Evolutionary conservation across 495 filamentous ascomycete species (phyloP).

Genomic region (Schizothecium vesticola): DNA sequence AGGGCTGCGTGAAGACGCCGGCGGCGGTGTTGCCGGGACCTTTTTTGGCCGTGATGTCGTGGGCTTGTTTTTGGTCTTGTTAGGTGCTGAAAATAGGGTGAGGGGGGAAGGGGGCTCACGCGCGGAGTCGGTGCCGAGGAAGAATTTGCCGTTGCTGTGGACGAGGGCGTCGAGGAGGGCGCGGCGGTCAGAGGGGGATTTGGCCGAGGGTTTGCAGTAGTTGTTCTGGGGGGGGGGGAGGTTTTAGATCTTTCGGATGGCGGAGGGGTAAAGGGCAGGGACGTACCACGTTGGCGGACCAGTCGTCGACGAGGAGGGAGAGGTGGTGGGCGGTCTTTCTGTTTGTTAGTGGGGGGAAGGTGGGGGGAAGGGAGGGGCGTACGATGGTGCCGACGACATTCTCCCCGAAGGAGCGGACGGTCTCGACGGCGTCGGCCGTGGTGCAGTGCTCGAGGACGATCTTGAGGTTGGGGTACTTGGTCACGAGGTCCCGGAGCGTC

Average conservation of each 20-base stretch:
- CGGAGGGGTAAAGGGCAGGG: background rate
- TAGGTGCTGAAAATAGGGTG: conserved; percentile 39
- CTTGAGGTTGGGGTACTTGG: conserved; percentile 69
- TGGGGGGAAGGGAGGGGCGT: conserved; percentile 24
- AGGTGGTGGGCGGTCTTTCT: conserved; percentile 73
- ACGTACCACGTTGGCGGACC: conserved; percentile 53
- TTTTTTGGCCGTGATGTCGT: conserved; percentile 68
- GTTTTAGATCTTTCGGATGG: background rate
- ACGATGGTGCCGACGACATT: conserved; percentile 66
- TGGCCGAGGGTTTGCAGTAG: conserved; percentile 85
- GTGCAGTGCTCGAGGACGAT: conserved; percentile 83
- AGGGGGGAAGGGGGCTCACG: conserved; percentile 11
- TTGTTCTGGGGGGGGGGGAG: conserved; percentile 51
- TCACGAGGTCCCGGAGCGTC: conserved; percentile 62
- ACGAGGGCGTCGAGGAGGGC: conserved; percentile 66
- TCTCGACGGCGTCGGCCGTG: conserved; percentile 72
- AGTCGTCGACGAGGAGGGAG: conserved; percentile 70
- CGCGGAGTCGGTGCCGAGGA: conserved; percentile 47
- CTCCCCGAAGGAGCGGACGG: conserved; percentile 67
- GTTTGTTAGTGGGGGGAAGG: background rate
- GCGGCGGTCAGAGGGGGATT: conserved; percentile 64
- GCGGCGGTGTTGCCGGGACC: conserved; percentile 63
- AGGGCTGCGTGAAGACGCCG: conserved; percentile 89
- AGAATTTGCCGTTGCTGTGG: conserved; percentile 71
- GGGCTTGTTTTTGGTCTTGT: conserved; percentile 49